These are phyloP conservation scores for Cupressus sempervirens DNA, from an alignment of 75 land plant species.

Conservation along the genomic window DNA sequence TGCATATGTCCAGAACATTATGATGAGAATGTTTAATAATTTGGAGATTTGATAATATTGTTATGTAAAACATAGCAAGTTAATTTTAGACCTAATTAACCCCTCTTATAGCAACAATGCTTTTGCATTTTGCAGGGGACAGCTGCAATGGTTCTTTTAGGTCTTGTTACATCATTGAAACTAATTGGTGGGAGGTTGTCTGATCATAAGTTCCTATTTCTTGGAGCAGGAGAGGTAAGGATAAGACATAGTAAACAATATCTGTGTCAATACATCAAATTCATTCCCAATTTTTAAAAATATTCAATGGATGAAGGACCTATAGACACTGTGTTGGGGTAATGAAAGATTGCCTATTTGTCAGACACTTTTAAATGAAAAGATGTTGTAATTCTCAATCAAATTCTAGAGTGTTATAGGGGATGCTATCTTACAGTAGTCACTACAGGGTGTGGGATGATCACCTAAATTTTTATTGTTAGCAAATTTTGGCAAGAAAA, in stretches of 20 bases:
- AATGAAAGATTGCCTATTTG: no score
- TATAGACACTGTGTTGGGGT: neutral
- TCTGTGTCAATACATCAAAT: neutral
- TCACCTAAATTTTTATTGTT: no score
- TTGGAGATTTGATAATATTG: neutral
- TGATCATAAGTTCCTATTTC: slow-evolving; percentile 80
- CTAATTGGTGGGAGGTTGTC: slow-evolving; percentile 63
- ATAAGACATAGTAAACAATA: neutral
- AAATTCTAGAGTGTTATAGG: no score
- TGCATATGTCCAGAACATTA: neutral
- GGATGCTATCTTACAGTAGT: no score
- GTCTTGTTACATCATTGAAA: no score
- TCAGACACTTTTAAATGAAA: no score
- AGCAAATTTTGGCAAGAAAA: no score
- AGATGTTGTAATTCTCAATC: no score
- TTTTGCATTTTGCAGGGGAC: slow-evolving; percentile 58
- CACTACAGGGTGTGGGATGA: no score
- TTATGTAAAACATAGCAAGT: neutral
- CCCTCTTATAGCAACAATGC: neutral
- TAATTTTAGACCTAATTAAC: neutral
- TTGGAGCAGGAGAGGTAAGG: slow-evolving; percentile 91
- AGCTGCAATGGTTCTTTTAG: slow-evolving; percentile 81
- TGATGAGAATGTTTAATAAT: neutral
- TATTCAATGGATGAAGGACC: neutral
- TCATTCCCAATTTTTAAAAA: no score